Evolutionary conservation across 371 early-diverging fungal genomes (phyloP), one percentile per base, ranked within the genome.

Genomic region (Mycotypha africana): DNA sequence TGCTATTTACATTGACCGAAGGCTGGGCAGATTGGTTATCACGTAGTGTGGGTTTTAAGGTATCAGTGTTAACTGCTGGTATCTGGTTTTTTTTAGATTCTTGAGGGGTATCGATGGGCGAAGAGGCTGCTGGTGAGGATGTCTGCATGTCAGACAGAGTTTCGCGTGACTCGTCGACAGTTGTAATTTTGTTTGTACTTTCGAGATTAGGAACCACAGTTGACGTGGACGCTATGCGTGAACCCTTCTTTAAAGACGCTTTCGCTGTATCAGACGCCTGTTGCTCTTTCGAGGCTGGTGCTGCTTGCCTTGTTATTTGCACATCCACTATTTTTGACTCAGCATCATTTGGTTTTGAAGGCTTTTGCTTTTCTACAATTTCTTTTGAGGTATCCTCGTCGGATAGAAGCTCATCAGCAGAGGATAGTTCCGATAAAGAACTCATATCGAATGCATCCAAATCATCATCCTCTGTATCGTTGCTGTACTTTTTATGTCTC

Each of bases 341-440:
- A 6, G 12, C 12, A 4, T 33, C 15, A 14, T 4, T 33, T 43
- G 19, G 34, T 46, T 30, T 37, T 7, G 21, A 38, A 28, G 19
- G 34, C 32, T 30, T 32, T 37, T 37, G 16, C 14, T 37, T 21
- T 37, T 37, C 6, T n/a, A n/a, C n/a, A n/a, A n/a, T n/a, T n/a
- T n/a, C n/a, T n/a, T n/a, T n/a, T n/a, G n/a, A n/a, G n/a, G n/a
- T n/a, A n/a, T n/a, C n/a, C n/a, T n/a, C n/a, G n/a, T n/a, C n/a
- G n/a, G n/a, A n/a, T n/a, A n/a, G n/a, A n/a, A 52, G 55, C 1
- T 62, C 66, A 17, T 57, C 51, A 19, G 54, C 51, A 23, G 62
- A 65, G 14, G 70, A 70, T 2, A 68, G 19, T 31, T 68, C 68
- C 4, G 68, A 68, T 23, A 64, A 24, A 8, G 68, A 68, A n/a